Evolutionary conservation across 192 early-diverging fungal species (phyloP).

Genomic region (Entrophospora sp.): DNA sequence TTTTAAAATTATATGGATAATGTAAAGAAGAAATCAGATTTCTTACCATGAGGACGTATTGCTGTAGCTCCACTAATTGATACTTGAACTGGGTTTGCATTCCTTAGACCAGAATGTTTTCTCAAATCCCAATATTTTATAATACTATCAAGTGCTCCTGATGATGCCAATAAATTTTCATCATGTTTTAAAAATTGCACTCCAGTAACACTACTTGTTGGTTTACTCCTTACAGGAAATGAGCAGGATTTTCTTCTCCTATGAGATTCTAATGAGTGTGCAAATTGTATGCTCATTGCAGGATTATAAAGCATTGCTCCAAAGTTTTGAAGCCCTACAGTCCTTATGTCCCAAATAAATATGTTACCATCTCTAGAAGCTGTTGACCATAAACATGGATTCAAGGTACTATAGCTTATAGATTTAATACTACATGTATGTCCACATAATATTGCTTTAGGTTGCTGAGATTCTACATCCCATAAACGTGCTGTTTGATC

Average conservation of each 20-base stretch:
- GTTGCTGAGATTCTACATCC: slow-evolving; percentile 55
- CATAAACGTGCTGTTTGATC: slow-evolving; percentile 65
- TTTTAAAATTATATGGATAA: not conserved
- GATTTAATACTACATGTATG: slow-evolving; percentile 63
- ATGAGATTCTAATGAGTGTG: not conserved
- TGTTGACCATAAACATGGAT: slow-evolving; percentile 51
- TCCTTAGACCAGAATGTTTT: slow-evolving; percentile 23
- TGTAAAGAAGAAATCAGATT: not conserved
- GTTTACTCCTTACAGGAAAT: not conserved
- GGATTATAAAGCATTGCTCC: slow-evolving; percentile 18
- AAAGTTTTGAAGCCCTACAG: slow-evolving; percentile 24
- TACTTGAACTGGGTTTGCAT: slow-evolving; percentile 30
- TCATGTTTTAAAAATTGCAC: slow-evolving; percentile 34
- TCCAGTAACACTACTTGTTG: slow-evolving; percentile 40
- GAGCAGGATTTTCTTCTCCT: not conserved
- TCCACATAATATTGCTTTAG: slow-evolving; percentile 44
- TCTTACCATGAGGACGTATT: slow-evolving; percentile 20
- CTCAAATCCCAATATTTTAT: slow-evolving; percentile 78
- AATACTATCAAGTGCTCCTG: slow-evolving; percentile 54
- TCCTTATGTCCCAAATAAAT: slow-evolving; percentile 66
- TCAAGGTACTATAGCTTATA: slow-evolving; percentile 42
- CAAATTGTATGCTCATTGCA: not conserved
- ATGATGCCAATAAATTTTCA: slow-evolving; percentile 38
- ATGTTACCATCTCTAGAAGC: slow-evolving; percentile 64
- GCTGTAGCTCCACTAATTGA: slow-evolving; percentile 20